Evolutionary conservation across 305 asterid species (phyloP).

Genomic region (Solanum hybrid): DNA sequence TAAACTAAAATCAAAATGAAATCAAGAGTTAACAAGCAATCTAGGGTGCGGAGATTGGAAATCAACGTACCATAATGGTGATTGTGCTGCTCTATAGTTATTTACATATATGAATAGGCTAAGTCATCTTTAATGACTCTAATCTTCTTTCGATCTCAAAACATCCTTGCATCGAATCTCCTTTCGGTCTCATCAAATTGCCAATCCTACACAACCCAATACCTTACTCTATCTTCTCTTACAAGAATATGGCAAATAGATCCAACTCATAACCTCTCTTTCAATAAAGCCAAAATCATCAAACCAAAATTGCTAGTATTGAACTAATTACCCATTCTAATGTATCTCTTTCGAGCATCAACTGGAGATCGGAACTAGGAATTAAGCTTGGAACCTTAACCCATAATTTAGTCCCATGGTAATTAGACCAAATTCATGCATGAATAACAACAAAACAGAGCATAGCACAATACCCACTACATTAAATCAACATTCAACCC

Average conservation of each 20-base stretch:
- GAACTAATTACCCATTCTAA: not conserved
- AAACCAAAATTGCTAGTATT: not conserved
- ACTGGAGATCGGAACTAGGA: not conserved
- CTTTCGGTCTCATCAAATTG: not conserved
- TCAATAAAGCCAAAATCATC: not conserved
- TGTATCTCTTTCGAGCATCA: not conserved
- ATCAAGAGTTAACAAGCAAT: not conserved
- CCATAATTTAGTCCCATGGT: not conserved
- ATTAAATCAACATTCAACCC: not conserved
- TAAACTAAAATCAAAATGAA: not conserved
- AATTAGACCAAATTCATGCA: not conserved
- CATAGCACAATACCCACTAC: not conserved
- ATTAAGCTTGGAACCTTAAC: not conserved
- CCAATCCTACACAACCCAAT: not conserved
- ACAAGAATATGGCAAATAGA: no score
- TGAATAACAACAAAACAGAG: not conserved
- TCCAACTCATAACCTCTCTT: not conserved
- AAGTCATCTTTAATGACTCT: not conserved
- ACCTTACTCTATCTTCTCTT: not conserved
- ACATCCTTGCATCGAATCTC: not conserved
- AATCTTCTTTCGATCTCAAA: not conserved
- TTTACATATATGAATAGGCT: not conserved
- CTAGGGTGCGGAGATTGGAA: not conserved
- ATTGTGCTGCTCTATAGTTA: not conserved
- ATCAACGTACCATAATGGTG: not conserved